Conservation (phyloP, 257 asterid genomes). For the Voacanga thouarsii region DNA sequence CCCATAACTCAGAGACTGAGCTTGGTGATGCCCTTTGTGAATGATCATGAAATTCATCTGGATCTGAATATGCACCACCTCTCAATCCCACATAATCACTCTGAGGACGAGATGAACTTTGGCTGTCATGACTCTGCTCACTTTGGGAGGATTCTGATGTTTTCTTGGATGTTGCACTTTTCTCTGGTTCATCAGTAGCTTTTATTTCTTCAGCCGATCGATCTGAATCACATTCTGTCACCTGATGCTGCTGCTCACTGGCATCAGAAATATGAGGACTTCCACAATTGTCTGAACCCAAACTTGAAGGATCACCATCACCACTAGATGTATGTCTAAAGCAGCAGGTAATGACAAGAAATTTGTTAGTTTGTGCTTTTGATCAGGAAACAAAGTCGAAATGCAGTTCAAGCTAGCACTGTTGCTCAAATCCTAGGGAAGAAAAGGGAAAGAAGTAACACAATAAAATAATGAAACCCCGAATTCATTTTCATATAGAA, state of each 20-base stretch:
- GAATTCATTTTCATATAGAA: background rate
- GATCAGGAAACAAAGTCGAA: background rate
- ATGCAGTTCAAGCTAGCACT: background rate
- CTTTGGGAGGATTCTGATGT: slow-evolving; percentile 33
- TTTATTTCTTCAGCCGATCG: slow-evolving; percentile 27
- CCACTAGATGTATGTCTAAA: slow-evolving; percentile 24
- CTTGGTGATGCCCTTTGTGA: slow-evolving; percentile 20
- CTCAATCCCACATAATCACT: slow-evolving; percentile 24
- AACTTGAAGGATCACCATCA: slow-evolving; percentile 24
- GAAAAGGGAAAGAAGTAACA: background rate
- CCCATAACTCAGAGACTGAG: slow-evolving; percentile 17
- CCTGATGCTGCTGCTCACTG: slow-evolving; percentile 25
- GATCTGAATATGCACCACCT: slow-evolving; percentile 18
- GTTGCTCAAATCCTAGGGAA: slow-evolving; percentile 1
- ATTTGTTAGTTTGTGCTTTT: background rate
- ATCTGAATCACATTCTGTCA: slow-evolving; percentile 40
- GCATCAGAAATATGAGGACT: slow-evolving; percentile 46
- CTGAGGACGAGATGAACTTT: slow-evolving; percentile 30
- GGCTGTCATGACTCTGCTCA: slow-evolving; percentile 28
- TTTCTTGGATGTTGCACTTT: slow-evolving; percentile 25
- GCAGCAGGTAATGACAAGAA: slow-evolving; percentile 13
- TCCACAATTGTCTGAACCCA: slow-evolving; percentile 33
- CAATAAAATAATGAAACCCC: background rate
- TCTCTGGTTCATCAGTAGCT: slow-evolving; percentile 29
- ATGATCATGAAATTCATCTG: slow-evolving; percentile 21